These are phyloP conservation scores for Endothia cerciana DNA, from an alignment of 2,329 filamentous ascomycete genomes.

Conservation along the genomic window DNA sequence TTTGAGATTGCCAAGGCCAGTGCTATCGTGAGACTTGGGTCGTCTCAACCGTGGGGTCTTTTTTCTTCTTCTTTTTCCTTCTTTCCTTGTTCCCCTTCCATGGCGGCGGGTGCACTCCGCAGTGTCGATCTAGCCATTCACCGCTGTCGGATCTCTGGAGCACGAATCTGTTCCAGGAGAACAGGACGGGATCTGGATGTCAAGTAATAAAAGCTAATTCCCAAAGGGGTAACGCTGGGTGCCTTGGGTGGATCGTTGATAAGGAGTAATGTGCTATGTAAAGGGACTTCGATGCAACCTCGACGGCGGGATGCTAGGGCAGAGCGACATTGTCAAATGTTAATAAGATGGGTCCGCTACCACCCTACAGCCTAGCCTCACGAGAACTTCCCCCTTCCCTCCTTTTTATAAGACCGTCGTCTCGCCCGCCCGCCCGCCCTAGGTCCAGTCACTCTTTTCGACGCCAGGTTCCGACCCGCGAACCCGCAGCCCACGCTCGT, in stretches of 20 bases:
- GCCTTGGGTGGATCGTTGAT: background rate
- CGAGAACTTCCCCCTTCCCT: background rate
- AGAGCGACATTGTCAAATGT: conserved; percentile 3
- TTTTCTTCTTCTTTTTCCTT: background rate
- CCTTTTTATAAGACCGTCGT: background rate
- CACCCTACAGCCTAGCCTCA: too few species aligned
- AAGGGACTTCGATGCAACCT: background rate
- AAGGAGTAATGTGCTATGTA: background rate
- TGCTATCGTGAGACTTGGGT: background rate
- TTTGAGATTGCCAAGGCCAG: background rate
- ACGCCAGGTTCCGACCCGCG: background rate
- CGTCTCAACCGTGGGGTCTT: background rate
- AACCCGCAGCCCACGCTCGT: conserved; percentile 2
- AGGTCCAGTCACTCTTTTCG: background rate
- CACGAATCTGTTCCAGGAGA: background rate
- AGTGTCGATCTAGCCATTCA: background rate
- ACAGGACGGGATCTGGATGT: background rate
- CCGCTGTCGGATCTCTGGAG: background rate
- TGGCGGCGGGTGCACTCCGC: background rate
- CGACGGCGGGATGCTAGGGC: background rate
- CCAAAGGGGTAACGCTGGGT: background rate
- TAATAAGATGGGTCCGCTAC: background rate
- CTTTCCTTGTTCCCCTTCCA: background rate
- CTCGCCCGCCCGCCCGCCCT: background rate
- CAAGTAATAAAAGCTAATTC: background rate